Conservation (phyloP, 768 basidiomycete species). For the Tulasnella sp. region DNA sequence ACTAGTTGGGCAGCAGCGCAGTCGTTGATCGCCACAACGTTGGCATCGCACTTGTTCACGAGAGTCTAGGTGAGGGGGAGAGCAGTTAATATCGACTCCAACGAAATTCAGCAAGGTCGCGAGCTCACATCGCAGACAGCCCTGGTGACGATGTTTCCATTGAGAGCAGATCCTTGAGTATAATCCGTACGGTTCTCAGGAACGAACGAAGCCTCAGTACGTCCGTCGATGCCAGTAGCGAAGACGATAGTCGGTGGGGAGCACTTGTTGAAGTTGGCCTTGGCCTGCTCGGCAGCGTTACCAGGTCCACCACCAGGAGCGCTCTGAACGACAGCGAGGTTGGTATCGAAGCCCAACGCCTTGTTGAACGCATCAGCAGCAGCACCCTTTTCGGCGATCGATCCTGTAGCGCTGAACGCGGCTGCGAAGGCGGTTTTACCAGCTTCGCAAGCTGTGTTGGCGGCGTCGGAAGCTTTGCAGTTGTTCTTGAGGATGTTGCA, state of each 20-base stretch:
- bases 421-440: not conserved
- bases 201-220: conserved; percentile 6
- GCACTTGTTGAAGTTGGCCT: conserved; percentile 10
- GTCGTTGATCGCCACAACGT: conserved; percentile 7
- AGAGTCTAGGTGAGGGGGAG: not conserved
- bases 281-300: not conserved
- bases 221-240: conserved; percentile 12
- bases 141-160: conserved; percentile 2
- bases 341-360: not conserved
- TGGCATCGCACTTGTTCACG: conserved; percentile 15
- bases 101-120: not conserved
- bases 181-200: conserved; percentile 8
- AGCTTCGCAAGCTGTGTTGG: not conserved
- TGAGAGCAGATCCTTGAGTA: conserved; percentile 17
- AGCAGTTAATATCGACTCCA: not conserved
- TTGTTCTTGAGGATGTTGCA: conserved; percentile 9
- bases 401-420: no score
- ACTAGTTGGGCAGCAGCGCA: conserved; percentile 6
- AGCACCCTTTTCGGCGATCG: not conserved
- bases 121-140: conserved; percentile 11
- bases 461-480: not conserved
- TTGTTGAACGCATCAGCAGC: not conserved
- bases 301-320: conserved; percentile 11
- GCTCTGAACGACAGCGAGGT: not conserved
- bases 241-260: conserved; percentile 9